Evolutionary conservation across 495 filamentous ascomycete species (phyloP), one percentile per base, ranked within the genome.

Genomic region (Daldinia bambusicola): DNA sequence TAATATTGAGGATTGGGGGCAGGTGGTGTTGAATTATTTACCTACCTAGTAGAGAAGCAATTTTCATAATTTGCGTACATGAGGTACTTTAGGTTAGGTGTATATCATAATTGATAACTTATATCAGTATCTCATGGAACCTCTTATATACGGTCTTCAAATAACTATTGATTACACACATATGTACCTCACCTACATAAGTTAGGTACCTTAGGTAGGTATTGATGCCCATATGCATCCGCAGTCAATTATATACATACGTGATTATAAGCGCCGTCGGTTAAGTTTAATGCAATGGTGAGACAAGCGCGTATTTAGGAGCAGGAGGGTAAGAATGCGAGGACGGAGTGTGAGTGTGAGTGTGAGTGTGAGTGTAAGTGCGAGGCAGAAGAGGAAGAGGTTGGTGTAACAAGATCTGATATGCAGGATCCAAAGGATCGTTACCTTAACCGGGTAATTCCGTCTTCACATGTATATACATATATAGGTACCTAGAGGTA

Each of bases 401-500:
- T 36, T 36, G 34, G 56, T 61, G 50, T 60, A 38, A 45, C 51
- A 43, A 69, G 66, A 68, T 69, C 59, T 36, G 43, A 55, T 69
- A 50, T 61, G 30, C 26, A 48, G 64, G n/a, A 52, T 37, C 59
- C 26, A 16, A 34, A 32, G 41, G 38, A 41, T 53, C 50, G 50
- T 31, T 53, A 16, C 50, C 50, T 53, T 22, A 48, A 20, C 20
- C 18, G 18, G 43, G 18, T 48, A 48, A 48, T 48, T 48, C 43
- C 43, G 43, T 22, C 9, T 22, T 10, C 7, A 36, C 34, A 36
- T 36, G 34, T 51, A 30, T 51, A 26, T 56, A 37, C 16, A n/a
- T 37, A 37, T 37, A 14, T 38, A 38, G 1, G 1, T 26, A 26
- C 26, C 26, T 26, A 26, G 26, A 26, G 1, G 26, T 26, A 1